Conservation (phyloP, 2,329 filamentous ascomycete genomes). For the Ceratocystis eucalypticola region DNA sequence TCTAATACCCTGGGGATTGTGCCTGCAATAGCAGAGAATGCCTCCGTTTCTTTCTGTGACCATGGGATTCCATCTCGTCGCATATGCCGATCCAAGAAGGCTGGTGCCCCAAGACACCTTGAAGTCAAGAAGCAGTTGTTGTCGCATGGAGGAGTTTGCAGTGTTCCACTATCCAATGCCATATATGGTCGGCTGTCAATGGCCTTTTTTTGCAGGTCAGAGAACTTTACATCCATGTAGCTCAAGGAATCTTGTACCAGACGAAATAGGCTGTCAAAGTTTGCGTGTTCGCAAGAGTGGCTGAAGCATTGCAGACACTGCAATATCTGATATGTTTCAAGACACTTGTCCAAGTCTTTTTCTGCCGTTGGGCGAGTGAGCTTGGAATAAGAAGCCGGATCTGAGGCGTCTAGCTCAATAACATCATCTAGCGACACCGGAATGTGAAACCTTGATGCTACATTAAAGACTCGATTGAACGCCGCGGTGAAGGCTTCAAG, state of each 20-base stretch:
- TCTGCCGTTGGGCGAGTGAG: not conserved
- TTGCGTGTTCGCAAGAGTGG: constrained; percentile 48
- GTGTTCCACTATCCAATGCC: constrained; percentile 1
- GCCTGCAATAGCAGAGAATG: constrained; percentile 8
- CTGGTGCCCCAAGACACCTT: not conserved
- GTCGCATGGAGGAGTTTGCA: not conserved
- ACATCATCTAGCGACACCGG: constrained; percentile 39
- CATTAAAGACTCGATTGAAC: constrained; percentile 42
- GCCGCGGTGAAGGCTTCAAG: constrained; percentile 35
- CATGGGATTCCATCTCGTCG: constrained; percentile 3
- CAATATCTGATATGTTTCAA: constrained; percentile 42
- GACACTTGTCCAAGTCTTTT: constrained; percentile 24
- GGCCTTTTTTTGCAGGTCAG: constrained; percentile 7
- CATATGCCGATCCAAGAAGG: not conserved
- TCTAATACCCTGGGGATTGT: constrained; percentile 9
- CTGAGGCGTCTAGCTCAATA: constrained; percentile 27
- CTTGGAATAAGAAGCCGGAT: constrained; percentile 8
- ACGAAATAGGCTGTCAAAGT: constrained; percentile 31
- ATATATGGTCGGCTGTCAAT: constrained; percentile 6
- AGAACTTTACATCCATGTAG: constrained; percentile 7
- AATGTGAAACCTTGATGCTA: constrained; percentile 24
- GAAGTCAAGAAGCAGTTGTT: constrained; percentile 15
- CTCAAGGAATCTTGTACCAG: constrained; percentile 14
- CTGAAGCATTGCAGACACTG: constrained; percentile 47
- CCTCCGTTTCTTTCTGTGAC: constrained; percentile 3